Percentiles rank a stretch among this genome's conserved stretches.
Evolutionary conservation across 176 grass and related monocot species (phyloP).

Genomic region (Stipa capillata): DNA sequence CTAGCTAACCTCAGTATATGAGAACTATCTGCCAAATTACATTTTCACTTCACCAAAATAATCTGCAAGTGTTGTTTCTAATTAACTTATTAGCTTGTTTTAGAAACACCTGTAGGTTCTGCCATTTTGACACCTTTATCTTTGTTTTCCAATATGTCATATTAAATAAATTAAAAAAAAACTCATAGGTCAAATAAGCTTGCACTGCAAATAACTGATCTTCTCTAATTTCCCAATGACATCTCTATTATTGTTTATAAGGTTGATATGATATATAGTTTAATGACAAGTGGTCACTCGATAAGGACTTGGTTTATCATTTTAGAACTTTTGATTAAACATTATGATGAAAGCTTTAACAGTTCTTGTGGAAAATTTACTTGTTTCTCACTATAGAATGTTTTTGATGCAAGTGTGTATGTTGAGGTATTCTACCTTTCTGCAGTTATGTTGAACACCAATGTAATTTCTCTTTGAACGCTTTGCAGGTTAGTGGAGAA

Average conservation of each 20-base stretch:
- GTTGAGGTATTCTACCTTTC: not conserved
- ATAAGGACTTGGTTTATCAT: not conserved
- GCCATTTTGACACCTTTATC: not conserved
- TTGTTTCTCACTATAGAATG: not conserved
- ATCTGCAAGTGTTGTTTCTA: not conserved
- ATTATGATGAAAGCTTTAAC: not conserved
- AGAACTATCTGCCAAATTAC: not conserved
- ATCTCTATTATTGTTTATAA: not conserved
- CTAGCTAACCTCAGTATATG: not conserved
- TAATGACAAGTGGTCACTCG: not conserved
- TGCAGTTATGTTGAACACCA: not conserved
- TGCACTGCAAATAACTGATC: not conserved
- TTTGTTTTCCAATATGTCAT: not conserved
- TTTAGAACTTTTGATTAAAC: not conserved
- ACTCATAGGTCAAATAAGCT: not conserved
- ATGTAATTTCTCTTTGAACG: not conserved
- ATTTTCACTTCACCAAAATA: not conserved
- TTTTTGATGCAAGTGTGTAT: not conserved
- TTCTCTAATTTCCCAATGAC: not conserved
- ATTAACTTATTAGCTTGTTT: not conserved
- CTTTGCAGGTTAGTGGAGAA: constrained; percentile 62
- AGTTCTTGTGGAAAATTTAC: not conserved
- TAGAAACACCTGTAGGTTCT: not conserved
- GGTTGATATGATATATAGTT: not conserved
- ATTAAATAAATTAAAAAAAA: not conserved